phyloP scores from a whole-genome alignment of 768 basidiomycete species.

The Lactarius akahatsu region DNA sequence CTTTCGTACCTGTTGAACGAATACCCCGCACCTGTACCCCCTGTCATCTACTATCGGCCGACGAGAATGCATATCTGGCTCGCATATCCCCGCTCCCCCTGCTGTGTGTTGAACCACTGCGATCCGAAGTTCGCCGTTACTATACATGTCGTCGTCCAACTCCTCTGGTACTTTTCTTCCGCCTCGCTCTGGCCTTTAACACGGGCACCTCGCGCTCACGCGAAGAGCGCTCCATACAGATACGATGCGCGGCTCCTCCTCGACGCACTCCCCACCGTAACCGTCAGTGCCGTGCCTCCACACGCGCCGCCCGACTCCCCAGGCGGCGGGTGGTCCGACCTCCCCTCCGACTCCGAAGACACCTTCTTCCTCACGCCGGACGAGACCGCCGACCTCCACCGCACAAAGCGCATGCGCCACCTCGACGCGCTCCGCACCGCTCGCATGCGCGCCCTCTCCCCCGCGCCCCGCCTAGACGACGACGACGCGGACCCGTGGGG shows the following conservation, averaged over 20 bases:
- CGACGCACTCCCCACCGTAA: constrained; percentile 43
- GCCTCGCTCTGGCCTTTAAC: constrained; percentile 28
- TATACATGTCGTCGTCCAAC: not conserved
- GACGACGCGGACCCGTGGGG: constrained; percentile 56
- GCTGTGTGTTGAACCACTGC: not conserved
- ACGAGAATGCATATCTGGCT: not conserved
- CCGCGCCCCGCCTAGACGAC: constrained; percentile 30
- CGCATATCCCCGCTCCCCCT: not conserved
- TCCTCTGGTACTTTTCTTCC: constrained; percentile 2
- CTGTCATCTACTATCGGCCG: not conserved
- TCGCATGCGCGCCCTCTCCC: constrained; percentile 58
- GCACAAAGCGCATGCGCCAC: constrained; percentile 63
- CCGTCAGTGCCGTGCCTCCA: constrained; percentile 18
- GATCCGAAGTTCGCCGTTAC: not conserved
- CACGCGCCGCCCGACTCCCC: constrained; percentile 43
- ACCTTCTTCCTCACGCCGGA: constrained; percentile 72
- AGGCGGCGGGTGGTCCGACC: constrained; percentile 77
- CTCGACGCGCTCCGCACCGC: constrained; percentile 62
- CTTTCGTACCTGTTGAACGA: constrained; percentile 27
- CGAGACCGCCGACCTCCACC: constrained; percentile 64
- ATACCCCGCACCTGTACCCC: not conserved
- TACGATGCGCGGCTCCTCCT: constrained; percentile 80
- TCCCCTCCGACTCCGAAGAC: constrained; percentile 84
- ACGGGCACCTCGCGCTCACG: constrained; percentile 2
- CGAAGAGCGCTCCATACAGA: constrained; percentile 42